Percentiles rank a stretch among this genome's conserved stretches.
These are phyloP conservation scores for Trichocomaceae sp. DNA, from an alignment of 2,329 filamentous ascomycete genomes.

Conservation along the genomic window DNA sequence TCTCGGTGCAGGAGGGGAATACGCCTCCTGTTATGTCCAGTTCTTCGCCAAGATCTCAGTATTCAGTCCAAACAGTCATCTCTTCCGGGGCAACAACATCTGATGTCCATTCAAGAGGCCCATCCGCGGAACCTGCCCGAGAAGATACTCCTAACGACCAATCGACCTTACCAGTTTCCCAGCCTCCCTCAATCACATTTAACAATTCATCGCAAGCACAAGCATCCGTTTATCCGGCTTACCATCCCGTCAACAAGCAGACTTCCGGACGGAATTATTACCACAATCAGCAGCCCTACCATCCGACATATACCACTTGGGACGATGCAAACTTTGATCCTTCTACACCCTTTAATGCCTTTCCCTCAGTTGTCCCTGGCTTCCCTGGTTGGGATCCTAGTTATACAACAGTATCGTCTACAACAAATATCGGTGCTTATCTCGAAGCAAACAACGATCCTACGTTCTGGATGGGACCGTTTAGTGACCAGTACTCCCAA, in stretches of 20 bases:
- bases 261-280: slow-evolving; percentile 6
- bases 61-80: slow-evolving; percentile 27
- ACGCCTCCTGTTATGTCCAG: slow-evolving; percentile 37
- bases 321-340: slow-evolving; percentile 29
- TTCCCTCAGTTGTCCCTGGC: slow-evolving; percentile 35
- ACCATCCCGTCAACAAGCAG: slow-evolving; percentile 15
- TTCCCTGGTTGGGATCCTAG: slow-evolving; percentile 38
- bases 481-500: slow-evolving; percentile 43
- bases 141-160: slow-evolving; percentile 21
- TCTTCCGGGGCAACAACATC: slow-evolving; percentile 23
- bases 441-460: slow-evolving; percentile 30
- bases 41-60: slow-evolving; percentile 32
- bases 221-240: slow-evolving; percentile 12
- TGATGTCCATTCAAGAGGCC: slow-evolving; percentile 29
- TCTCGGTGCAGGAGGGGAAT: slow-evolving; percentile 33
- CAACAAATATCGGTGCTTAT: slow-evolving; percentile 30
- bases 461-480: slow-evolving; percentile 38
- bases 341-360: slow-evolving; percentile 33
- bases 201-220: slow-evolving; percentile 17
- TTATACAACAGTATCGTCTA: slow-evolving; percentile 33
- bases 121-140: slow-evolving; percentile 27
- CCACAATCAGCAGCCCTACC: slow-evolving; percentile 18
- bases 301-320: slow-evolving; percentile 18
- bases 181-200: slow-evolving; percentile 14
- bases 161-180: slow-evolving; percentile 14